Evolutionary conservation across 2,329 filamentous ascomycete species (phyloP), one percentile per base, ranked within the genome.

Genomic region (Fusarium chuoi): DNA sequence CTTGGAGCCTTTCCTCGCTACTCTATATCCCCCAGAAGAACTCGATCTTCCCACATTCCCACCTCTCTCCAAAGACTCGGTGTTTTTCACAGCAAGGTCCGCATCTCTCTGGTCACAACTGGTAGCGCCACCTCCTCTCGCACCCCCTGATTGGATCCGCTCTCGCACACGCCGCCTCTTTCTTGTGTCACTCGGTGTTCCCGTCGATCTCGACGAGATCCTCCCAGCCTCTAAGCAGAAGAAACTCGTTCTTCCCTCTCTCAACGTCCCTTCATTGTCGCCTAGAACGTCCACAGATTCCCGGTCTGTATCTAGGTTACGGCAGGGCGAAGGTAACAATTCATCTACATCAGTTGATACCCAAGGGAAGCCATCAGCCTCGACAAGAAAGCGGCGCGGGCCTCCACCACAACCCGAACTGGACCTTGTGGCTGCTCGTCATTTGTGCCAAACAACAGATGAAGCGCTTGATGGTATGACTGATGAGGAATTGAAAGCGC

Each of bases 221-320:
- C 89, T 99, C 13, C 96, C 96, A 1, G 95, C 96, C 1, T 97
- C 94, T 18, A 98, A 98, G 83, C 96, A 99, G 82, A 98, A 98
- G 88, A 98, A 98, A 81, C 91, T 99, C 24, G 89, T 99, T 9
- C 88, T 99, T 4, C 96, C 96, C 0, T 98, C 95, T 11, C 91
- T 96, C 24, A 97, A 94, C 38, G 90, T 95, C 39, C 87, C 84
- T 56, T 87, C 83, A 69, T 87, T 81, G 59, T 92, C 85, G 33
- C 87, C 85, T 39, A 85, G 89, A 45, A 87, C 85, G 24, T 91
- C 89, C 7, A 85, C 84, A 33, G 89, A 91, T 68, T 86, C 85
- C 10, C 85, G 87, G 28, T 86, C 85, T 18, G 79, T 84, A 5
- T 86, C 85, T 20, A 84, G 84, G 39, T 70, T 87, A 56, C 83